Conservation (phyloP, 1,284 basidiomycete species). For the Heterobasidion irregulare region DNA sequence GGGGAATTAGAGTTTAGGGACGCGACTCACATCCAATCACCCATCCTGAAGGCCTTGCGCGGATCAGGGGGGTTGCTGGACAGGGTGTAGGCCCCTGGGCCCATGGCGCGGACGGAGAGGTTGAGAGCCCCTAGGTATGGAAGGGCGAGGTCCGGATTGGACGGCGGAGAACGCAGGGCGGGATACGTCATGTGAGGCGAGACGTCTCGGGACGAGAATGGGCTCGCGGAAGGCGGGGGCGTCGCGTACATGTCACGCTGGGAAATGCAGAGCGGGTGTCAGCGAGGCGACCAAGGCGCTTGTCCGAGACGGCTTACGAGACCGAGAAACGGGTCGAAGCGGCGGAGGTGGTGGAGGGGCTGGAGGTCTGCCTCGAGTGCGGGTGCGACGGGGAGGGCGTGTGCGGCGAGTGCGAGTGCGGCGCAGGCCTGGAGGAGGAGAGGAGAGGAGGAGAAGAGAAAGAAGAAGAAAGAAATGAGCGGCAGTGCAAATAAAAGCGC, state of each 20-base stretch:
- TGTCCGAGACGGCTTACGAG: too few species aligned
- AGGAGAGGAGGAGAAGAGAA: conserved; percentile 4
- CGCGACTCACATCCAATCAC: conserved; percentile 71
- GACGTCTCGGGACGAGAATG: not conserved
- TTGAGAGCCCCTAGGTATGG: conserved; percentile 15
- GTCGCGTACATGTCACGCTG: not conserved
- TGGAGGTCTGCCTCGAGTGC: conserved; percentile 55
- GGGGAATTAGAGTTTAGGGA: conserved; percentile 2
- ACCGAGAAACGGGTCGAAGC: conserved; percentile 23
- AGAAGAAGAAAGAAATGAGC: conserved; percentile 4
- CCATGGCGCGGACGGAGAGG: too few species aligned
- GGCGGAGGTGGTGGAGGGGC: conserved; percentile 43
- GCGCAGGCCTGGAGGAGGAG: conserved; percentile 35
- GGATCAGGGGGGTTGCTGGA: conserved; percentile 72
- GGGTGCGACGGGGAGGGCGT: conserved; percentile 37
- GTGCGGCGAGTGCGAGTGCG: conserved; percentile 40
- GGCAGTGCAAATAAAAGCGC: not conserved
- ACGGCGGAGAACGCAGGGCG: not conserved
- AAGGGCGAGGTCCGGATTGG: conserved; percentile 1
- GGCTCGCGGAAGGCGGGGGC: not conserved
- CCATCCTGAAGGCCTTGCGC: conserved; percentile 59
- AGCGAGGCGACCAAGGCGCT: not conserved
- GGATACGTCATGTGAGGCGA: not conserved
- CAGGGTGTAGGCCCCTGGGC: conserved; percentile 32
- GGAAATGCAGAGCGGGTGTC: not conserved